Conservation (phyloP, 805 yeast species). For the Lipomyces sp. region DNA sequence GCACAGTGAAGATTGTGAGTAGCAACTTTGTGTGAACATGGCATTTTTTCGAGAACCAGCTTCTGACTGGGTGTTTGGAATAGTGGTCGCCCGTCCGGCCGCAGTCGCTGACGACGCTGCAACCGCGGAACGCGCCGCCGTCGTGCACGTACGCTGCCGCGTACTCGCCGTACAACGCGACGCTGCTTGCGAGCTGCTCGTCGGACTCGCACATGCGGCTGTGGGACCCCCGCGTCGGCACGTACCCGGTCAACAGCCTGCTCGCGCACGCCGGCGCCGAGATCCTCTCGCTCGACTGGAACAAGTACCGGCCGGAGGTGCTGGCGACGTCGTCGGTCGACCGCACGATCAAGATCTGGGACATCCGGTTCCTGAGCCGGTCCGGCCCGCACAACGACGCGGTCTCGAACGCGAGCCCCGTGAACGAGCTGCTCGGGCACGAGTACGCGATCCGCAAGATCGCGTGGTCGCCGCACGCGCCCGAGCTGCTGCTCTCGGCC, state of each 20-base stretch:
- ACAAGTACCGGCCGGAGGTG: slow-evolving; percentile 75
- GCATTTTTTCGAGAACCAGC: too few relatives aligned
- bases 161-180: slow-evolving; percentile 68
- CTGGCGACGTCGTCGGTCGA: slow-evolving; percentile 93
- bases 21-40: background rate
- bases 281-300: slow-evolving; percentile 79
- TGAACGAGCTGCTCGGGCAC: slow-evolving; percentile 79
- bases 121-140: slow-evolving; percentile 30
- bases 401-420: slow-evolving; percentile 45
- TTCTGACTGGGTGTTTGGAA: background rate
- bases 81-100: slow-evolving; percentile 64
- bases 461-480: slow-evolving; percentile 84
- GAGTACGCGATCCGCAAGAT: slow-evolving; percentile 82
- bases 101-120: slow-evolving; percentile 56
- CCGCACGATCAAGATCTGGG: slow-evolving; percentile 81
- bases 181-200: slow-evolving; percentile 63
- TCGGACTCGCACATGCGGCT: slow-evolving; percentile 71
- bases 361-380: slow-evolving; percentile 55
- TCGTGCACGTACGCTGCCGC: slow-evolving; percentile 32
- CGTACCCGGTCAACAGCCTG: slow-evolving; percentile 55
- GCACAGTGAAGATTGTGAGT: slow-evolving; percentile 58
- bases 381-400: slow-evolving; percentile 37
- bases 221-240: slow-evolving; percentile 76
- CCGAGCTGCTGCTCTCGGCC: slow-evolving; percentile 65
- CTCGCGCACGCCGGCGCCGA: slow-evolving; percentile 80